Percentiles rank a stretch among this genome's conserved stretches.
These are phyloP conservation scores for Blastocystis sp. DNA, from an alignment of 352 stramenopile species.

Conservation along the genomic window DNA sequence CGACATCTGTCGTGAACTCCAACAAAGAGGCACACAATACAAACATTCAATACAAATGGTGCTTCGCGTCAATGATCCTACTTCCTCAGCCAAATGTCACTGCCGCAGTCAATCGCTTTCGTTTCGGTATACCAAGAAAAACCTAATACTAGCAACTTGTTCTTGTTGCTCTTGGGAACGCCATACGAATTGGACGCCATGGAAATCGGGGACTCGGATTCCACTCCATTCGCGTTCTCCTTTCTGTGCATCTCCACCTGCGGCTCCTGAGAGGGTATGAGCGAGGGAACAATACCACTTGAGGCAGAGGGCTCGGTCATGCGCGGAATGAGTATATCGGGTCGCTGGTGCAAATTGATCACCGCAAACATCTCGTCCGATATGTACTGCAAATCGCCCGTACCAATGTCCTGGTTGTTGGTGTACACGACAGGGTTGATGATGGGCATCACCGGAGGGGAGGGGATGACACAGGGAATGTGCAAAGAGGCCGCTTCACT, in stretches of 20 bases:
- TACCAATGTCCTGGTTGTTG: conserved; percentile 31
- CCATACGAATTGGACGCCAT: neutral
- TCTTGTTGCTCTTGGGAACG: neutral
- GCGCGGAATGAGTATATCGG: conserved; percentile 1
- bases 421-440: conserved; percentile 30
- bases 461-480: neutral
- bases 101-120: neutral
- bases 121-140: neutral
- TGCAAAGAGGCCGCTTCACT: neutral
- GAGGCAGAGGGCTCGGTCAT: neutral
- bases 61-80: too few relatives aligned
- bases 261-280: neutral
- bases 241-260: neutral
- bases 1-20: too few relatives aligned
- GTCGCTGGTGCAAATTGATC: neutral
- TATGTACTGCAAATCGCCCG: conserved; percentile 16
- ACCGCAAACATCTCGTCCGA: neutral
- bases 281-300: conserved; percentile 14
- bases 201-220: neutral
- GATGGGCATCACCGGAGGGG: conserved; percentile 15
- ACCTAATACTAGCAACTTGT: conserved; percentile 6
- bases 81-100: neutral
- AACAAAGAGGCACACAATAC: too few relatives aligned
- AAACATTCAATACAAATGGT: too few relatives aligned
- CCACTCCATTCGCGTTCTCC: neutral